Base-by-base conservation (phyloP, 2,329 filamentous ascomycete species). In the Emydomyces testavorans region DNA sequence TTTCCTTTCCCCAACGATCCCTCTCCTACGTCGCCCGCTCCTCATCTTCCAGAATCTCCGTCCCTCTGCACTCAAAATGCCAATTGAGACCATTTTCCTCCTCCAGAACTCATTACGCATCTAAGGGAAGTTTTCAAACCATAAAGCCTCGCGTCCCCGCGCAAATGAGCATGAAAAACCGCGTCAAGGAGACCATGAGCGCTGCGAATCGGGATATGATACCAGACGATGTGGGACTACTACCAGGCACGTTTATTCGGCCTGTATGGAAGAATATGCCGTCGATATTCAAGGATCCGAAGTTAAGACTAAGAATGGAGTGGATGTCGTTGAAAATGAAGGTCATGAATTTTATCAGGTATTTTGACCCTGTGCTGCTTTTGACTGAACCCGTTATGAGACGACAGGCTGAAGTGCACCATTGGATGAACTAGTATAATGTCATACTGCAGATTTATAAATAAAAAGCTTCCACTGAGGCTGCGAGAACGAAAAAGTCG, bases 171-270 rank as follows among this genome's bases (percentile, higher is more conserved):
- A 64, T 69, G 57, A 61, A 60, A 41, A 59, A 63, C 24, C 54
- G 60, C 37, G 56, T 60, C 13, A 60, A 59, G 44, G 58, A 65
- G 10, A 46, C 47, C 39, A 56, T 60, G 16, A 46, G 18, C 15
- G 28, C 26, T 6, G 52, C 65, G 38, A 54, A 60, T 34, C 53
- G 56, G 26, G 50, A 58, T 15, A 59, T 62, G 32, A 51, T 70
- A 48, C 65, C 64, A n/a, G 63, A 69, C 49, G 67, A 72, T 54
- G 54, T 73, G 16, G 71, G 71, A 28, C 35, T 73, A 37, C 56
- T 74, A 38, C 67, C 68, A 10, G 67, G 67, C 23, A 69, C 65
- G 0, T 69, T 65, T 48, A 57, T 69, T 15, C 58, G 58, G 40
- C 66, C 65, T 3, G 47, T 64, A 26, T 66, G 63, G 61, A 58